These are phyloP conservation scores for Aspergillus aculeatinus DNA, from an alignment of 2,329 filamentous ascomycete species.

Conservation along the genomic window DNA sequence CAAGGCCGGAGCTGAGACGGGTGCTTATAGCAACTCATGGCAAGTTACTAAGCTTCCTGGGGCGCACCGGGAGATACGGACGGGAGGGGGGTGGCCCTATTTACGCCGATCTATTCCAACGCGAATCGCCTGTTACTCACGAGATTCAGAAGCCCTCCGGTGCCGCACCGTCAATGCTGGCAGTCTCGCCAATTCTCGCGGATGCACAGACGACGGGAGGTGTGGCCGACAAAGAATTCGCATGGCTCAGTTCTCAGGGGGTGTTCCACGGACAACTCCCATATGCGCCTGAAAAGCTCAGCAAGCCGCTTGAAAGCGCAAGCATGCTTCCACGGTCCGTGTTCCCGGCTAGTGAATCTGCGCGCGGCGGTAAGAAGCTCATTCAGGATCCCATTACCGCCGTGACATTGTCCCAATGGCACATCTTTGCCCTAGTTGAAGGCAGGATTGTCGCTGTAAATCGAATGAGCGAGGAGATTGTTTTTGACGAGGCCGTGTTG, in stretches of 20 bases:
- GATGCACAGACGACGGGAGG: conserved; percentile 58
- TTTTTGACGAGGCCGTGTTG: conserved; percentile 85
- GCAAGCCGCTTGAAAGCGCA: conserved; percentile 73
- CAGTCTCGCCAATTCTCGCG: conserved; percentile 71
- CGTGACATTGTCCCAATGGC: conserved; percentile 88
- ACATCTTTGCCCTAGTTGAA: conserved; percentile 80
- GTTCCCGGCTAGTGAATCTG: conserved; percentile 66
- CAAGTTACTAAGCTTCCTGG: conserved; percentile 76
- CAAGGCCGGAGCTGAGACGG: conserved; percentile 69
- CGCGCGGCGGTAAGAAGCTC: conserved; percentile 63
- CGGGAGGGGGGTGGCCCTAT: conserved; percentile 80
- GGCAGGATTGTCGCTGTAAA: conserved; percentile 82
- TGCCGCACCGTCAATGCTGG: conserved; percentile 64
- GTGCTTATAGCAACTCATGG: conserved; percentile 78
- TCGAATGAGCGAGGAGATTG: conserved; percentile 76
- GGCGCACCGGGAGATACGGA: conserved; percentile 69
- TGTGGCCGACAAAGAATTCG: conserved; percentile 63
- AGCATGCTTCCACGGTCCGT: conserved; percentile 74
- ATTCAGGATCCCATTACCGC: conserved; percentile 73
- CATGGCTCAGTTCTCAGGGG: conserved; percentile 86
- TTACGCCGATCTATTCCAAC: conserved; percentile 84
- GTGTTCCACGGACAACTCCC: conserved; percentile 82
- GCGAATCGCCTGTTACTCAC: conserved; percentile 74
- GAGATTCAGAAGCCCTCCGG: conserved; percentile 64
- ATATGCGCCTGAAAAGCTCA: conserved; percentile 65